Evolutionary conservation across 2,329 filamentous ascomycete species (phyloP).

Genomic region (Arthroderma sp.): DNA sequence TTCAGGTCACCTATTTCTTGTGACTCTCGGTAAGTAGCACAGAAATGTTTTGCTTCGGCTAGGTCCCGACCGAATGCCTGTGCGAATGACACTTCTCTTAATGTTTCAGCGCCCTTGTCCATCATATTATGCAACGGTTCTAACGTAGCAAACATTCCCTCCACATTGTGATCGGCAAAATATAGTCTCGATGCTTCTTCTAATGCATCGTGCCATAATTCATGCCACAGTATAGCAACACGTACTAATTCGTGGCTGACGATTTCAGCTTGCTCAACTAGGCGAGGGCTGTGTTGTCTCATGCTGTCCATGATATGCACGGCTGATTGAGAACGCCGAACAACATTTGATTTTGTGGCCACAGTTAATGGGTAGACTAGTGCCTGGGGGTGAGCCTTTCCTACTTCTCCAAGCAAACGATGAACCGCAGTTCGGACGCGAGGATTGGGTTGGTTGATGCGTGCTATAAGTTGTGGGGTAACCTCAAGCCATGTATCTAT

Average conservation of each 20-base stretch:
- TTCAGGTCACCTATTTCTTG: slow-evolving; percentile 88
- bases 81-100: slow-evolving; percentile 91
- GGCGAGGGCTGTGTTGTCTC: slow-evolving; percentile 79
- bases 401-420: slow-evolving; percentile 81
- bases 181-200: slow-evolving; percentile 94
- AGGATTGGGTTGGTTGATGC: slow-evolving; percentile 90
- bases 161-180: slow-evolving; percentile 94
- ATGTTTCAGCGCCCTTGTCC: slow-evolving; percentile 79
- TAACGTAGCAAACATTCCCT: slow-evolving; percentile 89
- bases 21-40: slow-evolving; percentile 78
- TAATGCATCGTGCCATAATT: slow-evolving; percentile 95
- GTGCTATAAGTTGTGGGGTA: slow-evolving; percentile 89
- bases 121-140: slow-evolving; percentile 84
- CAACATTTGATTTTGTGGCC: slow-evolving; percentile 89
- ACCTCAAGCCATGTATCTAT: slow-evolving; percentile 98
- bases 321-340: slow-evolving; percentile 73
- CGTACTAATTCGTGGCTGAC: slow-evolving; percentile 95
- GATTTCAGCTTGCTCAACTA: slow-evolving; percentile 89
- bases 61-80: slow-evolving; percentile 95
- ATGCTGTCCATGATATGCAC: slow-evolving; percentile 95
- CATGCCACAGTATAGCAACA: slow-evolving; percentile 95
- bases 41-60: slow-evolving; percentile 91
- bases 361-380: slow-evolving; percentile 95
- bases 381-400: slow-evolving; percentile 86
- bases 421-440: slow-evolving; percentile 84